Conservation (phyloP, 371 early-diverging fungal genomes). For the Chytridium lagenaria region DNA sequence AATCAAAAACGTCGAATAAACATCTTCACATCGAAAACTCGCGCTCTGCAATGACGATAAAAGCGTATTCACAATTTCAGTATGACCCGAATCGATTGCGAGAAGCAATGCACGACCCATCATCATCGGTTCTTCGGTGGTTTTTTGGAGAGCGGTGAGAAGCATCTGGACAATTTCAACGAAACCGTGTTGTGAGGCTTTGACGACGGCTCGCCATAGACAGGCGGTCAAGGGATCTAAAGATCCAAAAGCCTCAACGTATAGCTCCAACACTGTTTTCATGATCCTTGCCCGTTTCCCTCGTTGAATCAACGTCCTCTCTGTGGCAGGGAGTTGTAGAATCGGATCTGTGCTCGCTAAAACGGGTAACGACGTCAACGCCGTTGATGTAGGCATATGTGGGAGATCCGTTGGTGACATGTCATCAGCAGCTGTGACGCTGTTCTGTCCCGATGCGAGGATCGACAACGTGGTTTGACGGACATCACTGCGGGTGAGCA, state of each 20-base stretch:
- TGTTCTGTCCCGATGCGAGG: not conserved
- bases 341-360: conserved; percentile 2
- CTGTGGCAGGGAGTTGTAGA: not conserved
- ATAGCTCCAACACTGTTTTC: not conserved
- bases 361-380: not conserved
- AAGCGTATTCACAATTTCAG: not conserved
- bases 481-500: not conserved
- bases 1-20: too few species aligned
- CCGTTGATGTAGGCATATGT: not conserved
- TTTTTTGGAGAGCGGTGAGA: not conserved
- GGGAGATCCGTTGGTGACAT: not conserved
- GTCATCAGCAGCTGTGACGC: not conserved
- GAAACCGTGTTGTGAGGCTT: not conserved
- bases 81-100: not conserved
- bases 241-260: not conserved
- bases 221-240: not conserved
- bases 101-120: not conserved
- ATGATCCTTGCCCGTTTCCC: not conserved
- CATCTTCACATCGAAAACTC: too few species aligned
- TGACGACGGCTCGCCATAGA: not conserved
- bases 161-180: not conserved
- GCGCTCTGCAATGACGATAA: too few species aligned
- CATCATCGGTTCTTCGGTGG: not conserved
- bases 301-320: not conserved
- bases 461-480: not conserved